Conservation (phyloP, 805 yeast genomes). For the Cyberlindnera xylosilytica region DNA sequence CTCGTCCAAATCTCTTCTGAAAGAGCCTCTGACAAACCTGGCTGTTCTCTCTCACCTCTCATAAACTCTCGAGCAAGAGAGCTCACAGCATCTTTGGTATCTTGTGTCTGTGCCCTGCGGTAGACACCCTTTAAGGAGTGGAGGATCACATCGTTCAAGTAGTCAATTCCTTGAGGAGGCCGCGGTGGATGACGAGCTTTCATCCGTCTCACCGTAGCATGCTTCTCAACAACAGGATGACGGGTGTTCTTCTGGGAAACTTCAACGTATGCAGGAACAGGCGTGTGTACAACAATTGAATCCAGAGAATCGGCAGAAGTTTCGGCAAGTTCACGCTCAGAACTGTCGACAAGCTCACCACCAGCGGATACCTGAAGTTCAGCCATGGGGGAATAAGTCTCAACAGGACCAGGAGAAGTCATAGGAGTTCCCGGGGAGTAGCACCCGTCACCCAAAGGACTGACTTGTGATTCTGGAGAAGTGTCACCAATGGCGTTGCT, state of each 20-base stretch:
- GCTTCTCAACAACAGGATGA: no score
- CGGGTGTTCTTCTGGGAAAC: no score
- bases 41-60: slow-evolving; percentile 46
- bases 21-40: slow-evolving; percentile 66
- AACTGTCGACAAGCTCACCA: neutral
- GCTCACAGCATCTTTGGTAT: slow-evolving; percentile 45
- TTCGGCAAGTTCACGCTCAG: neutral
- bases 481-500: neutral
- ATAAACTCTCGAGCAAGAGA: slow-evolving; percentile 39
- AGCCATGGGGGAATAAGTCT: neutral
- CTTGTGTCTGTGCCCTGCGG: slow-evolving; percentile 48
- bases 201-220: no score
- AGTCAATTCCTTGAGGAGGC: slow-evolving; percentile 27
- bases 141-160: slow-evolving; percentile 39
- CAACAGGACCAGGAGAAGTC: slow-evolving; percentile 18
- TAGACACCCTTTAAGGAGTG: slow-evolving; percentile 46
- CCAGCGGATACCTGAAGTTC: slow-evolving; percentile 3
- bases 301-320: neutral
- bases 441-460: slow-evolving; percentile 15
- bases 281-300: slow-evolving; percentile 6
- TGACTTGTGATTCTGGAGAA: slow-evolving; percentile 15
- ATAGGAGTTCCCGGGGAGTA: slow-evolving; percentile 21
- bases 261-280: no score
- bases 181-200: neutral
- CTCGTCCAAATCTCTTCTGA: slow-evolving; percentile 56